Evolutionary conservation across 352 stramenopile genomes (phyloP), one percentile per base, ranked within the genome.

Genomic region (Phytophthora pisi): DNA sequence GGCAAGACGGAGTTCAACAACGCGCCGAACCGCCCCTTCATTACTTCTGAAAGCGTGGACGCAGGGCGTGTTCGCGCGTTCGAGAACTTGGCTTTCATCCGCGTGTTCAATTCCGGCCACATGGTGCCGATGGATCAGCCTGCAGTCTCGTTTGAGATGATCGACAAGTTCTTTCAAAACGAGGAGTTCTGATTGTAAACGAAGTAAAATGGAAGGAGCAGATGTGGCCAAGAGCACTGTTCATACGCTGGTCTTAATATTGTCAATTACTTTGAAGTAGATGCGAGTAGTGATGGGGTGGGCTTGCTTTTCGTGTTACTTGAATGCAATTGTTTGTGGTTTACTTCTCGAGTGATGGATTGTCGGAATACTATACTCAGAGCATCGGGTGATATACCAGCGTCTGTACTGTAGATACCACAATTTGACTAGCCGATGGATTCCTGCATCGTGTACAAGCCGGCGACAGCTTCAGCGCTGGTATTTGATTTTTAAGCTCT

Each of bases 61-160:
- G 80, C 77, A 7, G 85, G 85, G 7, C 51, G 50, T 18, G 78
- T 91, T 20, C 82, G 75, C 1, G 68, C 77, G 43, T 86, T 86
- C 45, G 68, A 82, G 38, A 88, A 85, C 42, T 72, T 99, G 26
- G 93, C 90, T 6, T 99, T 99, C 75, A 76, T 99, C 38, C 95
- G 96, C 61, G 90, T 99, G 2, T 97, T 91, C 75, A 89, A 98
- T 60, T 88, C 93, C 5, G 96, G 96, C 10, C 97, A 99, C 76
- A 98, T 99, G 92, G 95, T 98, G 5, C 95, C 95, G 11, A 81
- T 84, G 56, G 93, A 99, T 82, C 92, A 99, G 67, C 96, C 96
- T 7, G 84, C 90, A 23, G 86, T 91, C 55, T 79, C 92, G 7
- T 77, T 98, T 24, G 79, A 88, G 8, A 98, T 99, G 91, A 87